Percentiles rank a stretch among this genome's conserved stretches.
Conservation (phyloP, 2,329 filamentous ascomycete genomes). For the Aspergillus fijiensis region DNA sequence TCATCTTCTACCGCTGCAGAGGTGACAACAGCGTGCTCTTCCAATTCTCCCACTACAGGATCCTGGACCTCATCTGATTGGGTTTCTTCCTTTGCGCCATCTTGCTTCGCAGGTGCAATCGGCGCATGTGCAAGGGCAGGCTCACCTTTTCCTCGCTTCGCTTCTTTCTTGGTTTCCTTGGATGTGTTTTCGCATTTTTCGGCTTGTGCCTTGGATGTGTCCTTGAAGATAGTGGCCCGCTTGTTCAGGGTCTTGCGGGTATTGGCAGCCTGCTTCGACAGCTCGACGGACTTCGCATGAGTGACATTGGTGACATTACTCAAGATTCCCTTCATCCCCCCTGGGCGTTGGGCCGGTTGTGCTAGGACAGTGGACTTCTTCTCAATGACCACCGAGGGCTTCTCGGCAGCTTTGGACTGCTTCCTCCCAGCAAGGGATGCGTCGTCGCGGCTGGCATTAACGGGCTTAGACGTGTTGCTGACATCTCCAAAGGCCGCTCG, state of each 20-base stretch:
- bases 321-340: slow-evolving; percentile 42
- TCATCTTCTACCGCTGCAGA: slow-evolving; percentile 32
- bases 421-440: slow-evolving; percentile 51
- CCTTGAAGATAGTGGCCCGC: slow-evolving; percentile 57
- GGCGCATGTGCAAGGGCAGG: slow-evolving; percentile 8
- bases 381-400: slow-evolving; percentile 31
- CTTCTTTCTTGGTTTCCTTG: slow-evolving; percentile 29
- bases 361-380: slow-evolving; percentile 50
- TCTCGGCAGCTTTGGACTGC: slow-evolving; percentile 33
- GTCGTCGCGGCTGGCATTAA: slow-evolving; percentile 56
- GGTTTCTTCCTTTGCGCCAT: slow-evolving; percentile 13
- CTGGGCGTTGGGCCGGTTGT: slow-evolving; percentile 63
- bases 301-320: slow-evolving; percentile 34
- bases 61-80: slow-evolving; percentile 14
- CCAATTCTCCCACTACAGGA: slow-evolving; percentile 14
- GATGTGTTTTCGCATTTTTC: slow-evolving; percentile 30
- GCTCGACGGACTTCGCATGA: slow-evolving; percentile 33
- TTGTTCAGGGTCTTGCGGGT: slow-evolving; percentile 52
- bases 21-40: slow-evolving; percentile 21
- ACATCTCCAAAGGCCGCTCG: slow-evolving; percentile 79
- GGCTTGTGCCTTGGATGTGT: slow-evolving; percentile 41
- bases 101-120: slow-evolving; percentile 15
- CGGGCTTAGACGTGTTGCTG: slow-evolving; percentile 61
- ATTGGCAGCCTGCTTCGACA: slow-evolving; percentile 38
- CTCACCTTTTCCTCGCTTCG: slow-evolving; percentile 25